These are phyloP conservation scores for Rhizomucor pusillus DNA, from an alignment of 371 early-diverging fungal genomes.

Conservation along the genomic window DNA sequence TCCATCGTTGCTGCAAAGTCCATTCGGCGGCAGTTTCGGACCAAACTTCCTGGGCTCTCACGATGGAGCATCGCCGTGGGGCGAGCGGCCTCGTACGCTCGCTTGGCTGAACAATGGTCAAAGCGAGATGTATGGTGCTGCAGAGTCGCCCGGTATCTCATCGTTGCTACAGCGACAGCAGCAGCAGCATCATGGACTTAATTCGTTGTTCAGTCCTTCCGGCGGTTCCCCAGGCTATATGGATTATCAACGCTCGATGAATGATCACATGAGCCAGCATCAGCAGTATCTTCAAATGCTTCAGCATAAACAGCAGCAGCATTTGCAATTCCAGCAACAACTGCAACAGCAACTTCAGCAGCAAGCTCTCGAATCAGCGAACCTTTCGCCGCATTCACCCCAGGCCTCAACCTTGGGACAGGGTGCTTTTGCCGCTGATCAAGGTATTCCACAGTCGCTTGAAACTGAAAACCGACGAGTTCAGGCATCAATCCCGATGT, in stretches of 20 bases:
- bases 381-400: too few species aligned
- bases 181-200: constrained; percentile 20
- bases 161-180: constrained; percentile 23
- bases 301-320: constrained; percentile 55
- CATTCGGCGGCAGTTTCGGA: constrained; percentile 19
- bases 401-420: not conserved
- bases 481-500: not conserved
- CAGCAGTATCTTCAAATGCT: constrained; percentile 51
- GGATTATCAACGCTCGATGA: constrained; percentile 37
- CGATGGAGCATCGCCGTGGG: constrained; percentile 25
- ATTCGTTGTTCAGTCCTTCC: constrained; percentile 29
- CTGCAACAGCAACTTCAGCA: constrained; percentile 45
- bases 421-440: constrained; percentile 5
- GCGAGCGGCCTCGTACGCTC: constrained; percentile 24
- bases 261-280: constrained; percentile 31
- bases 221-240: constrained; percentile 26
- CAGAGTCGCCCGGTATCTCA: constrained; percentile 15
- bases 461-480: constrained; percentile 10
- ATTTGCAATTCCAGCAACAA: constrained; percentile 48
- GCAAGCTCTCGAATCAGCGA: constrained; percentile 8
- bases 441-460: not conserved
- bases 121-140: constrained; percentile 31
- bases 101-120: constrained; percentile 30
- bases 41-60: constrained; percentile 24
- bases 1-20: constrained; percentile 22